These are phyloP conservation scores for Monilinia fructigena DNA, from an alignment of 2,329 filamentous ascomycete species.

Conservation along the genomic window DNA sequence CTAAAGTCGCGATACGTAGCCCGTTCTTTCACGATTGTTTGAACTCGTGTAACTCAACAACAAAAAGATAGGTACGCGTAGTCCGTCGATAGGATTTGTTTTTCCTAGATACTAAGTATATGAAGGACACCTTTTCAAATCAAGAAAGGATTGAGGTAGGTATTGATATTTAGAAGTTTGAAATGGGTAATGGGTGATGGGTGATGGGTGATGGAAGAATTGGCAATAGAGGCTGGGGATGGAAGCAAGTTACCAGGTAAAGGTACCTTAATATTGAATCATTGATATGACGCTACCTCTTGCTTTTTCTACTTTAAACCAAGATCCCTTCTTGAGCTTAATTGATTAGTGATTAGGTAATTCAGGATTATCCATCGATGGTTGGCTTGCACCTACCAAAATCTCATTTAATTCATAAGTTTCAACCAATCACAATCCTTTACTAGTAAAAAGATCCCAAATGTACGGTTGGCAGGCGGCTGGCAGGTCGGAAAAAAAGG, in stretches of 20 bases:
- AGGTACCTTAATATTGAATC: background rate
- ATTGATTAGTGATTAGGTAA: background rate
- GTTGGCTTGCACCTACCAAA: too few species aligned
- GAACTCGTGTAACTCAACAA: background rate
- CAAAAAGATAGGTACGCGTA: background rate
- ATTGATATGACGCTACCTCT: conserved; percentile 21
- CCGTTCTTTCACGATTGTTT: background rate
- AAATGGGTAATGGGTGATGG: background rate
- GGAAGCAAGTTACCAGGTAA: background rate
- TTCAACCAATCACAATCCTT: too few species aligned
- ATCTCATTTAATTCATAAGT: too few species aligned
- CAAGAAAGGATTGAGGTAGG: background rate
- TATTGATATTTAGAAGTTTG: background rate
- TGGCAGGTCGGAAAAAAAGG: too few species aligned
- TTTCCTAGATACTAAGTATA: background rate
- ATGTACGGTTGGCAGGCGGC: too few species aligned
- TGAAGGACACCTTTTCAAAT: background rate
- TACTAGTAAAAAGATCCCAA: too few species aligned
- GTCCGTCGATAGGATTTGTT: background rate
- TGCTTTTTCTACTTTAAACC: background rate
- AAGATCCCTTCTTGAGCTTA: conserved; percentile 1
- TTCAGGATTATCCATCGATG: background rate
- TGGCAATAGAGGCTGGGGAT: background rate
- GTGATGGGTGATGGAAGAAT: background rate
- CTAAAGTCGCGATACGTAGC: background rate